These are phyloP conservation scores for Recurvomyces mirabilis DNA, from an alignment of 495 filamentous ascomycete genomes.

Conservation along the genomic window DNA sequence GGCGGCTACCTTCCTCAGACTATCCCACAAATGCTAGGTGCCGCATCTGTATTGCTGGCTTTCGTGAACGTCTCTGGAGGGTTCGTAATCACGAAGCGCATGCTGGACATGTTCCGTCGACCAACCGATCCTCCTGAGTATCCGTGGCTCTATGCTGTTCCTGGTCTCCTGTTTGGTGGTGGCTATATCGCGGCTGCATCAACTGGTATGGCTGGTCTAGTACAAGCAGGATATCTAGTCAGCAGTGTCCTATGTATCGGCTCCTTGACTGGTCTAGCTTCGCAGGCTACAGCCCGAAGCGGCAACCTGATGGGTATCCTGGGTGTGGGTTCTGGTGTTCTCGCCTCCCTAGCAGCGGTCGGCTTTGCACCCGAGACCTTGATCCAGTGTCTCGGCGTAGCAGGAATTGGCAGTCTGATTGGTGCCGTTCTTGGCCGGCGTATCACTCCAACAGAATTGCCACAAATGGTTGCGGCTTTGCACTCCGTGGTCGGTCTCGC, in stretches of 20 bases:
- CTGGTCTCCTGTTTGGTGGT: slow-evolving; percentile 60
- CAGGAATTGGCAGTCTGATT: slow-evolving; percentile 50
- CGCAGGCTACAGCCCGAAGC: slow-evolving; percentile 64
- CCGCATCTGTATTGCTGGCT: slow-evolving; percentile 65
- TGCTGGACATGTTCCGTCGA: slow-evolving; percentile 84
- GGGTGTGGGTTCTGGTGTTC: slow-evolving; percentile 63
- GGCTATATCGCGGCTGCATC: slow-evolving; percentile 64
- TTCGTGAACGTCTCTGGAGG: slow-evolving; percentile 76
- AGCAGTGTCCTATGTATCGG: slow-evolving; percentile 65
- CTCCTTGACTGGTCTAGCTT: slow-evolving; percentile 60
- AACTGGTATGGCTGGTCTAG: slow-evolving; percentile 66
- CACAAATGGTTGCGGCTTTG: slow-evolving; percentile 69
- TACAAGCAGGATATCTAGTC: slow-evolving; percentile 70
- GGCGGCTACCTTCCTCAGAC: slow-evolving; percentile 46
- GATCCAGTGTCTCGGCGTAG: slow-evolving; percentile 61
- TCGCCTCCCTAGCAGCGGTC: slow-evolving; percentile 66
- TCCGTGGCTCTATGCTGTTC: slow-evolving; percentile 70
- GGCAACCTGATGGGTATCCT: slow-evolving; percentile 74
- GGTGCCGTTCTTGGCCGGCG: slow-evolving; percentile 60
- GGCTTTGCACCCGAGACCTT: slow-evolving; percentile 63
- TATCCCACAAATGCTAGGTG: slow-evolving; percentile 63
- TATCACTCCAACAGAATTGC: slow-evolving; percentile 69
- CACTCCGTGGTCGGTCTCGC: slow-evolving; percentile 76
- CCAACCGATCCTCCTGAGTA: slow-evolving; percentile 73
- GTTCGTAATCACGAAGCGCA: slow-evolving; percentile 75